Base-by-base conservation (phyloP, 2,329 filamentous ascomycete species). In the Niveomyces coronatus region DNA sequence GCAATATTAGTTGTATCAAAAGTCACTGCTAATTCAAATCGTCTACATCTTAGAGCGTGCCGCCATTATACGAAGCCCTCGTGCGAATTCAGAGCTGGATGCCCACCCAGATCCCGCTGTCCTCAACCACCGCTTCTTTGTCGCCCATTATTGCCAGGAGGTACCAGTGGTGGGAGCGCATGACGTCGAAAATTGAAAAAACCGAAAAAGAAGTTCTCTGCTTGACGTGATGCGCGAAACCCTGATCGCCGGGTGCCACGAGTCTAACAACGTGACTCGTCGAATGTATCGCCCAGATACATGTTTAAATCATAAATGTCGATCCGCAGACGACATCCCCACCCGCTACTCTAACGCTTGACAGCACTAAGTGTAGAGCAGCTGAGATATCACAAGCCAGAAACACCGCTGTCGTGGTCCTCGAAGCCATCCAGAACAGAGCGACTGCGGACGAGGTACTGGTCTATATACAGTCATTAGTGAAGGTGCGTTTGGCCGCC, bases 141-240 rank as follows among this genome's bases (percentile, higher is more conserved):
- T 35, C 49, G 28, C 39, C 46, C 14, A 38, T 45, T 15, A 49
- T 63, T 34, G 42, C 47, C 29, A 42, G 52, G 23, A 56, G 61
- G 33, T 34, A 43, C 22, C 48, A 57, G 15, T 64, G 61, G 62
- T 64, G 61, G 61, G 62, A 64, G 48, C 40, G 44, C n/a, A 50
- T 64, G 40, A 57, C 64, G 14, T 44, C 44, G 23, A 49, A 46
- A 33, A 50, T 63, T 18, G 47, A 51, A 31, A 45, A 50, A 7
- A 45, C 48, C 34, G 58, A 58, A 44, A 33, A 48, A 40, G 58
- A 62, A 42, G 55, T 56, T 9, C 44, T 63, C 27, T 64, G 61
- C 45, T 49, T 63, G 34, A 63, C 61, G 22, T 64, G 48, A 54
- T 14, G 18, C 31, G 26, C n/a, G 5, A 13, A 20, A 24, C 11